phyloP scores from a whole-genome alignment of 306 rosid genomes.

The Corylus avellana region DNA sequence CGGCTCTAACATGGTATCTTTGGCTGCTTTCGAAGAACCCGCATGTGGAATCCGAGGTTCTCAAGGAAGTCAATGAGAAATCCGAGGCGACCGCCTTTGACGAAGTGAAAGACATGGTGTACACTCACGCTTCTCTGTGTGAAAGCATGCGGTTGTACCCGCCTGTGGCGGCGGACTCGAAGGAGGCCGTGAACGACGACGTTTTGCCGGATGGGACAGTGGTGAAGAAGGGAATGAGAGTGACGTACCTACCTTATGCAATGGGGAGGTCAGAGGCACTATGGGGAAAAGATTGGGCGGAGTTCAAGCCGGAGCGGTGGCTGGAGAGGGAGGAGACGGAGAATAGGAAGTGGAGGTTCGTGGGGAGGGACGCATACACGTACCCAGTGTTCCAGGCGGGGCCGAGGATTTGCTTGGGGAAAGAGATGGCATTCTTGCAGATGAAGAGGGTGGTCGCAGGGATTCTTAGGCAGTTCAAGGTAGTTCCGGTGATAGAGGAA shows the following conservation, averaged over 20 bases:
- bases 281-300: slow-evolving; percentile 68
- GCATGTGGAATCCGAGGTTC: slow-evolving; percentile 36
- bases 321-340: slow-evolving; percentile 22
- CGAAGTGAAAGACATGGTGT: slow-evolving; percentile 58
- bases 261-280: slow-evolving; percentile 63
- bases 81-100: slow-evolving; percentile 27
- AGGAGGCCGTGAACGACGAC: slow-evolving; percentile 44
- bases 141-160: slow-evolving; percentile 82
- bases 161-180: slow-evolving; percentile 52
- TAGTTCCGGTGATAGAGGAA: slow-evolving; percentile 32
- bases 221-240: slow-evolving; percentile 61
- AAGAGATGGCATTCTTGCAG: slow-evolving; percentile 86
- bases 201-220: slow-evolving; percentile 61
- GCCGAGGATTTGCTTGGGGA: slow-evolving; percentile 81
- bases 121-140: slow-evolving; percentile 65
- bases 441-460: slow-evolving; percentile 73
- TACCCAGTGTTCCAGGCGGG: slow-evolving; percentile 89
- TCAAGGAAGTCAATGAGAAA: slow-evolving; percentile 33
- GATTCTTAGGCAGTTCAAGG: slow-evolving; percentile 45
- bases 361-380: slow-evolving; percentile 45
- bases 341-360: slow-evolving; percentile 44
- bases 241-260: slow-evolving; percentile 53
- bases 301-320: slow-evolving; percentile 76
- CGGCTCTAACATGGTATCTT: slow-evolving; percentile 65
- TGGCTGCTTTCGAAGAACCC: slow-evolving; percentile 57